Base-by-base conservation (phyloP, 192 early-diverging fungal species). In the Tieghemiomyces parasiticus region DNA sequence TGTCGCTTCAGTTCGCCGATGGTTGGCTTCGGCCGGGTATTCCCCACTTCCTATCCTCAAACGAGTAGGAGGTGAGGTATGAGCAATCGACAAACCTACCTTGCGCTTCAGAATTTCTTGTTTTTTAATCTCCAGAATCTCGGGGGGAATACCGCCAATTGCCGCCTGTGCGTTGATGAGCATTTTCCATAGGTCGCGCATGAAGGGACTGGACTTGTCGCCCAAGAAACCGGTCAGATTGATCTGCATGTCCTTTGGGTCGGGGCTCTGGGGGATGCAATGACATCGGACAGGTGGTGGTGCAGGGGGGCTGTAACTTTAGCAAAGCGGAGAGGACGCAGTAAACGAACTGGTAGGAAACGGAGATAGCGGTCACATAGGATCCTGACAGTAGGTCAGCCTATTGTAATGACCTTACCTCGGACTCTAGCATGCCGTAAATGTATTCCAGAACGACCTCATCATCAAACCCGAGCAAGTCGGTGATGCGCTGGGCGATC, bases 171-270 rank as follows among this genome's bases (percentile, higher is more conserved):
- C 95, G 65, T 83, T 86, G n/a, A 95, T 63, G 10, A 97, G 71
- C 14, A 94, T 70, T n/a, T 73, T 73, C 95, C 95, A 99, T 14
- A 99, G 78, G 59, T 87, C 84, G 35, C 81, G 73, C 64, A 96
- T 84, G 71, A 99, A 97, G 4, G 59, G 67, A 32, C 74, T 72
- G 4, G 95, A 75, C 33, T 88, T 91, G 24, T 74, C 75, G 63
- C 93, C 90, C 24, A 99, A 71, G 61, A 99, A 99, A 13, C 93
- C 92, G 2, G 92, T 92, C 10, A 99, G 74, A 61, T 91, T 90
- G 59, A 97, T 91, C 69, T 99, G 95, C 76, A 99, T 90, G 22
- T 77, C 63, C 60, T 83, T 85, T 42, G 93, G 89, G 71, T 98
- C 95, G 13, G 85, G 81, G 3, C 70, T 77, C 78, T 87, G 53